These are phyloP conservation scores for Royoungia palumana DNA, from an alignment of 768 basidiomycete genomes.

Conservation along the genomic window DNA sequence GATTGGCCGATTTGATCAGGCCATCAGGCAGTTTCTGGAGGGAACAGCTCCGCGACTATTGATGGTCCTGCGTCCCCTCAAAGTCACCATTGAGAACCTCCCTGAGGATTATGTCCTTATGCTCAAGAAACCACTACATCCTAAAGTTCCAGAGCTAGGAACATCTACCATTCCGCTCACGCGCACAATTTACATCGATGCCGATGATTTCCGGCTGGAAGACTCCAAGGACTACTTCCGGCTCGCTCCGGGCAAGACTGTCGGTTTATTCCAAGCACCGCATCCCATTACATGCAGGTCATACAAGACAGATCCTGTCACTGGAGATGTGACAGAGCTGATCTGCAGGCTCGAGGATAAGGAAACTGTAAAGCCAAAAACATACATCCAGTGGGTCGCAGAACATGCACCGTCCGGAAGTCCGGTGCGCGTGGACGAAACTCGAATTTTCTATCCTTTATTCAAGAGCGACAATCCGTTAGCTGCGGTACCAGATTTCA, in stretches of 20 bases:
- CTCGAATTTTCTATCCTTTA: conserved; percentile 85
- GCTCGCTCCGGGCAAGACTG: conserved; percentile 95
- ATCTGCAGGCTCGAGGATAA: conserved; percentile 74
- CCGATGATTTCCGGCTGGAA: conserved; percentile 86
- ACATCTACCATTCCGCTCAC: conserved; percentile 81
- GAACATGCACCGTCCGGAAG: conserved; percentile 74
- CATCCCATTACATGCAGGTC: conserved; percentile 91
- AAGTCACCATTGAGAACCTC: conserved; percentile 88
- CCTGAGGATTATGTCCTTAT: conserved; percentile 78
- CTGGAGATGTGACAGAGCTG: conserved; percentile 76
- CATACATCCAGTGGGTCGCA: conserved; percentile 97
- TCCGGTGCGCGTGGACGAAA: conserved; percentile 84
- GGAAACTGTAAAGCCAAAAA: conserved; percentile 77
- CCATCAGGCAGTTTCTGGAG: conserved; percentile 87
- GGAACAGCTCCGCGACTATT: conserved; percentile 81
- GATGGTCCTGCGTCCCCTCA: conserved; percentile 88
- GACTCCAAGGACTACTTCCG: conserved; percentile 97
- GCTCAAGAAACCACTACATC: conserved; percentile 90
- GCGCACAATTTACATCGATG: conserved; percentile 86
- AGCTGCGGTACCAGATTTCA: conserved; percentile 66
- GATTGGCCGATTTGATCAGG: conserved; percentile 84
- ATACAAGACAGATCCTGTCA: conserved; percentile 69
- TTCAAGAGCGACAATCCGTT: conserved; percentile 93
- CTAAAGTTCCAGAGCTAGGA: conserved; percentile 88
- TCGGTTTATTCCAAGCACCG: conserved; percentile 92